phyloP scores from a whole-genome alignment of 352 stramenopile species.

The Phytophthora syringae region DNA sequence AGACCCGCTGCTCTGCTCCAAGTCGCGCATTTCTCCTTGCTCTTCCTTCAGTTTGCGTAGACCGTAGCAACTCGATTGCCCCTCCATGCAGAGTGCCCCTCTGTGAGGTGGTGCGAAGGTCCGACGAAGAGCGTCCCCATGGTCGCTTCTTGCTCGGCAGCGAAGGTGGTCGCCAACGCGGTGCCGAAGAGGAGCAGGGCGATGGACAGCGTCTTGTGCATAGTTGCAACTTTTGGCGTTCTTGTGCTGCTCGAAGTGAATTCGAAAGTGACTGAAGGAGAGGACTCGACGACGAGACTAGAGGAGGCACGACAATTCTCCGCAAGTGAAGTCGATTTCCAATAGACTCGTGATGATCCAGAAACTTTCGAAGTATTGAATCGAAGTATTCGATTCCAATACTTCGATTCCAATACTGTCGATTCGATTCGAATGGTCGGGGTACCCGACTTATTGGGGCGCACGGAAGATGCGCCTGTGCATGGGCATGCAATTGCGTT shows the following conservation, averaged over 20 bases:
- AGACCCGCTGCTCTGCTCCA: background rate
- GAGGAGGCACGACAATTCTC: no score
- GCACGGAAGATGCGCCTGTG: no score
- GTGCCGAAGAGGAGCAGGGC: background rate
- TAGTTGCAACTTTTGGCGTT: background rate
- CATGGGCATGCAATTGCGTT: no score
- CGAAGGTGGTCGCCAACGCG: background rate
- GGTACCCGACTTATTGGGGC: no score
- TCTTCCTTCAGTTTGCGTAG: constrained; percentile 1
- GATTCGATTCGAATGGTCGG: no score
- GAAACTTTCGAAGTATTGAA: no score
- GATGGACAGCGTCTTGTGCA: background rate
- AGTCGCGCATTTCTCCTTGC: background rate
- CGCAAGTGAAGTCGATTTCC: background rate
- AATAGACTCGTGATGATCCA: background rate
- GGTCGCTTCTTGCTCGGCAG: background rate
- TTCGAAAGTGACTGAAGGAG: background rate
- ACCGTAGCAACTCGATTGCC: background rate
- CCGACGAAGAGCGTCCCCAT: constrained; percentile 2
- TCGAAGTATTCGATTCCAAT: no score
- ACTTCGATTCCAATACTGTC: no score
- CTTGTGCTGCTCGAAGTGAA: background rate
- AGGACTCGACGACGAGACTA: no score
- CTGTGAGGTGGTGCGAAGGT: background rate
- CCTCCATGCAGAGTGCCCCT: background rate